phyloP scores from a whole-genome alignment of 495 filamentous ascomycete species.

The Pyronema omphalodes region DNA sequence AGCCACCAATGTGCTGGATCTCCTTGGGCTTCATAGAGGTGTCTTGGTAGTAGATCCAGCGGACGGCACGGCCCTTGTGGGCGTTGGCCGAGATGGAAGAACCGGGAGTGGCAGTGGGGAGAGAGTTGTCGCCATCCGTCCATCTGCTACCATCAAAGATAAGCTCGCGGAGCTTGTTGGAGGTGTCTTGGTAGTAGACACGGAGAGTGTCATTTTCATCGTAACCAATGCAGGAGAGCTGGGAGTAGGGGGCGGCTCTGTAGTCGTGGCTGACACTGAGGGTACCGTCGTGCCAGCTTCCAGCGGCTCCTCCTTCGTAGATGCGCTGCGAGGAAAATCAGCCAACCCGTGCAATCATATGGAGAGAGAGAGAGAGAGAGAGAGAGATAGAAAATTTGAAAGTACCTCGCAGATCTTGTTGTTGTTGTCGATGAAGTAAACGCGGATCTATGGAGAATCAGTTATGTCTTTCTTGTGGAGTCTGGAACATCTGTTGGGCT shows the following conservation, averaged over 20 bases:
- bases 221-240: conserved; percentile 5
- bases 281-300: conserved; percentile 8
- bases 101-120: conserved; percentile 3
- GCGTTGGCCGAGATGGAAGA: not conserved
- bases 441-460: conserved; percentile 3
- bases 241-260: conserved; percentile 4
- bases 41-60: conserved; percentile 5
- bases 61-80: not conserved
- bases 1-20: not conserved
- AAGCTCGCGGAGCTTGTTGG: conserved; percentile 6
- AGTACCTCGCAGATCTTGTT: no score
- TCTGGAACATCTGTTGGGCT: not conserved
- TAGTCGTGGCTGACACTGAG: not conserved
- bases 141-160: conserved; percentile 1
- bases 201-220: not conserved
- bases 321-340: not conserved
- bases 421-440: conserved; percentile 4
- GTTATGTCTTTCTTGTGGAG: not conserved
- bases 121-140: not conserved
- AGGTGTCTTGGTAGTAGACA: conserved; percentile 9
- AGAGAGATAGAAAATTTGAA: no score
- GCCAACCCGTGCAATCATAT: no score
- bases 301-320: not conserved
- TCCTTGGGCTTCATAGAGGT: not conserved
- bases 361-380: no score